These are phyloP conservation scores for Colletotrichum navitas DNA, from an alignment of 2,329 filamentous ascomycete genomes.

Conservation along the genomic window DNA sequence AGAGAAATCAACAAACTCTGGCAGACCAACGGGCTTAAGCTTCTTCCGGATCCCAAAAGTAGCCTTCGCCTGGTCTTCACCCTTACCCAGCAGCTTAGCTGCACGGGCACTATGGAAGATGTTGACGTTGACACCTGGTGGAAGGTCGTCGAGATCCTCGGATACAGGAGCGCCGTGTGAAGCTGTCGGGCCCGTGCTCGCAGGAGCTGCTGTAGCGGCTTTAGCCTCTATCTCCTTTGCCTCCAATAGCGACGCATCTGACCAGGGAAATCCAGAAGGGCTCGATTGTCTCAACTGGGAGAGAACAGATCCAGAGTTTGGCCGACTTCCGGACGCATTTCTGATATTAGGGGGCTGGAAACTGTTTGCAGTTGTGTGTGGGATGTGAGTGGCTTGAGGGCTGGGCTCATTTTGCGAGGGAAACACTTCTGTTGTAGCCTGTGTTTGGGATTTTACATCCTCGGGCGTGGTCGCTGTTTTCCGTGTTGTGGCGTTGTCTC, in stretches of 20 bases:
- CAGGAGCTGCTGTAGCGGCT: not conserved
- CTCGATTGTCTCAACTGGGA: slow-evolving; percentile 37
- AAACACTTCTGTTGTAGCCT: not conserved
- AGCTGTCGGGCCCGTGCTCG: not conserved
- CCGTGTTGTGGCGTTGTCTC: not conserved
- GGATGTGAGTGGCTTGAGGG: slow-evolving; percentile 23
- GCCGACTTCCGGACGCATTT: slow-evolving; percentile 17
- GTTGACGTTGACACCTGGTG: slow-evolving; percentile 58
- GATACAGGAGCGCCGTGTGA: slow-evolving; percentile 13
- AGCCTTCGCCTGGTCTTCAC: slow-evolving; percentile 1
- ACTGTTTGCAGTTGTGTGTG: slow-evolving; percentile 26
- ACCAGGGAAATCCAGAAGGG: slow-evolving; percentile 22
- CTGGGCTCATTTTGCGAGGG: not conserved
- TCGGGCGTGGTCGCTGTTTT: not conserved
- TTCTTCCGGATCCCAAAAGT: slow-evolving; percentile 31
- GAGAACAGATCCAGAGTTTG: slow-evolving; percentile 34
- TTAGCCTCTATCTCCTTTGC: not conserved
- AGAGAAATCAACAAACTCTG: slow-evolving; percentile 39
- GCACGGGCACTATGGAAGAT: slow-evolving; percentile 62
- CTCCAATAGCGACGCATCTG: slow-evolving; percentile 32
- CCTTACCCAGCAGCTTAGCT: slow-evolving; percentile 56
- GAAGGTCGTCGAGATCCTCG: slow-evolving; percentile 51
- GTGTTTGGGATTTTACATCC: not conserved
- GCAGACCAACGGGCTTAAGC: slow-evolving; percentile 45
- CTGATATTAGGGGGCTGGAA: slow-evolving; percentile 9